phyloP scores from a whole-genome alignment of 208 protist genomes.

The Leptomonas pyrrhocoris region DNA sequence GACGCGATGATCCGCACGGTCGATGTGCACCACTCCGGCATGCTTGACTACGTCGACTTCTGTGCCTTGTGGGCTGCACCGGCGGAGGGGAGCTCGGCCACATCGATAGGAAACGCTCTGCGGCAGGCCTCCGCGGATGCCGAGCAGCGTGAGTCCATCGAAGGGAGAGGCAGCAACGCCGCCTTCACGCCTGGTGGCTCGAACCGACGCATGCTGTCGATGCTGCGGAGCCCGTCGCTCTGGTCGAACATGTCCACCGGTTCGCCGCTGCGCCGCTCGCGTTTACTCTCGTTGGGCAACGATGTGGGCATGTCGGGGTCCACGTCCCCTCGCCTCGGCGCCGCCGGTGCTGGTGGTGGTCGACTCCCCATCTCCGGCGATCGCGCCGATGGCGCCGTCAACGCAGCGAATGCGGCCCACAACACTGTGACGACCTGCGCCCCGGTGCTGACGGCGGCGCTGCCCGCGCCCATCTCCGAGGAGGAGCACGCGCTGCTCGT shows the following conservation, averaged over 20 bases:
- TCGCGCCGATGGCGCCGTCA: not conserved
- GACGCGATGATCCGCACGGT: constrained; percentile 59
- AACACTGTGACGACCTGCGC: not conserved
- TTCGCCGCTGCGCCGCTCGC: constrained; percentile 15
- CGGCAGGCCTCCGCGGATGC: constrained; percentile 16
- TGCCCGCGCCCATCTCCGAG: constrained; percentile 34
- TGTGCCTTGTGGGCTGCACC: constrained; percentile 59
- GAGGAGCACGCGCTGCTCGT: constrained; percentile 68
- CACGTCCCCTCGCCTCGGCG: not conserved
- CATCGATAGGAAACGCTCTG: constrained; percentile 12
- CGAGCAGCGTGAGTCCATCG: constrained; percentile 11
- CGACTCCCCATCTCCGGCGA: constrained; percentile 1
- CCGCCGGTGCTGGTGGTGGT: not conserved
- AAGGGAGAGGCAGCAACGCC: not conserved
- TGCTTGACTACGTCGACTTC: constrained; percentile 77
- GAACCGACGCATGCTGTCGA: constrained; percentile 18
- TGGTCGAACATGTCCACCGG: constrained; percentile 2
- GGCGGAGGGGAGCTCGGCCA: not conserved
- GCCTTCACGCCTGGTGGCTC: not conserved
- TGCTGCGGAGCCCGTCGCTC: constrained; percentile 21
- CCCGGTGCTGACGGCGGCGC: not conserved
- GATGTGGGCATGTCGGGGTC: not conserved
- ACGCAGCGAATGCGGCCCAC: not conserved
- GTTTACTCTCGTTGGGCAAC: not conserved
- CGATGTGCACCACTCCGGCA: constrained; percentile 54